phyloP scores from a whole-genome alignment of 495 filamentous ascomycete genomes.

The Rhypophila decipiens region DNA sequence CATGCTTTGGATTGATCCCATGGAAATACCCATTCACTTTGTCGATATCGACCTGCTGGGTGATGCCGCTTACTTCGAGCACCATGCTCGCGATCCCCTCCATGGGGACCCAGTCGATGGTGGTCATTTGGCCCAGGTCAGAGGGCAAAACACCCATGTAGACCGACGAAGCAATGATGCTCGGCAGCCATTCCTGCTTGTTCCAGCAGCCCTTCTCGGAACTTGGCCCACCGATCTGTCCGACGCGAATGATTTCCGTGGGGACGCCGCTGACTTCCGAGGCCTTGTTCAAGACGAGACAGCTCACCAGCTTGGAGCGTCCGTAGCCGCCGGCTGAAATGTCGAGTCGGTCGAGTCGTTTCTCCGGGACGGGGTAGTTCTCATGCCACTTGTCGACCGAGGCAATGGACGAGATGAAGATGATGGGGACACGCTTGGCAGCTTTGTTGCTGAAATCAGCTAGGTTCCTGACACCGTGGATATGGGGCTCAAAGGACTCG shows the following conservation, averaged over 20 bases:
- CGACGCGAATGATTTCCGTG: constrained; percentile 45
- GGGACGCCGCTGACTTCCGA: constrained; percentile 30
- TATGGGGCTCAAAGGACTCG: constrained; percentile 49
- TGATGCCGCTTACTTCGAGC: constrained; percentile 30
- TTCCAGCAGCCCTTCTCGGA: constrained; percentile 45
- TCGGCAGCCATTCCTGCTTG: constrained; percentile 52
- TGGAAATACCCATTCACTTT: constrained; percentile 41
- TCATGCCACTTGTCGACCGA: constrained; percentile 32
- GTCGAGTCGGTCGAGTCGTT: constrained; percentile 33
- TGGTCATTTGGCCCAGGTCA: constrained; percentile 30
- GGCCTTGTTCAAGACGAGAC: constrained; percentile 43
- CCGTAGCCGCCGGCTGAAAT: constrained; percentile 46
- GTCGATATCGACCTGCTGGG: constrained; percentile 14
- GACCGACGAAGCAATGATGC: constrained; percentile 36
- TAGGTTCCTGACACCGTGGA: constrained; percentile 47
- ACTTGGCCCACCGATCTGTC: constrained; percentile 51
- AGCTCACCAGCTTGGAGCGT: constrained; percentile 48
- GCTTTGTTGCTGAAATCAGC: constrained; percentile 45
- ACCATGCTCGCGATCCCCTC: constrained; percentile 36
- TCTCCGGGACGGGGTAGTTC: constrained; percentile 38
- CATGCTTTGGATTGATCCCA: constrained; percentile 36
- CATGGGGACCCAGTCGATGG: constrained; percentile 52
- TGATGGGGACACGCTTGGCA: constrained; percentile 36
- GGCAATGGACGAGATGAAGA: constrained; percentile 51
- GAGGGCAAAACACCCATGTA: constrained; percentile 35